Evolutionary conservation across 805 yeast genomes (phyloP), one percentile per base, ranked within the genome.

Genomic region (Tetrapisispora phaffii): DNA sequence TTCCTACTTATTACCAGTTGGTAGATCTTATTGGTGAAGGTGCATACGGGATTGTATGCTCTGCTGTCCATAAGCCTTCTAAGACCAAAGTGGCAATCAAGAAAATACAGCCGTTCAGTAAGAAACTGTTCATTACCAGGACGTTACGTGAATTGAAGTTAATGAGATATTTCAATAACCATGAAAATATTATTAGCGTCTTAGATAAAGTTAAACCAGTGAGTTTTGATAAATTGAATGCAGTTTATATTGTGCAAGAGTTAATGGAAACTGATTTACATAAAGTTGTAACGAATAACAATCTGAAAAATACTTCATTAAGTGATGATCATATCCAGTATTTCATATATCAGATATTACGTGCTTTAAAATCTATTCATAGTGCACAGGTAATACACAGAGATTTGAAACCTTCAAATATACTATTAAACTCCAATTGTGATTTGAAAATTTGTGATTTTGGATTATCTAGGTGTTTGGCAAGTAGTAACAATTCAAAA

Each of bases 381-480:
- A 73, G 80, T 36, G 85, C 86, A 7, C 75, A 76, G 42, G 87
- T 84, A 1, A 75, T 84, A 34, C 93, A 84, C 59, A 66, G 93
- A 50, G 93, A 84, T 60, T 68, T 84, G 47, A 84, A 84, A 57
- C 90, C 93, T 0, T 77, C 85, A 10, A 84, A 84, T 57, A 58
- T 84, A 17, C 60, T 84, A 49, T 67, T 84, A 17, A 81, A 81
- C 56, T 73, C 79, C 13, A 76, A 81, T 50, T 83, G 93, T 63
- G 87, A 82, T 58, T 66, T 84, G 47, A 84, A 82, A 52, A 75
- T 84, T 15, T 82, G 90, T 62, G 93, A 84, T 63, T 83, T 84
- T 65, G 93, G 93, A 0, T 63, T 84, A 20, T 80, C 89, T 1
- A 67, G 90, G 45, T 70, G 75, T 33, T 63, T 76, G 16, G 70